Evolutionary conservation across 371 early-diverging fungal genomes (phyloP), one percentile per base, ranked within the genome.

Genomic region (Mucor plumbeus): DNA sequence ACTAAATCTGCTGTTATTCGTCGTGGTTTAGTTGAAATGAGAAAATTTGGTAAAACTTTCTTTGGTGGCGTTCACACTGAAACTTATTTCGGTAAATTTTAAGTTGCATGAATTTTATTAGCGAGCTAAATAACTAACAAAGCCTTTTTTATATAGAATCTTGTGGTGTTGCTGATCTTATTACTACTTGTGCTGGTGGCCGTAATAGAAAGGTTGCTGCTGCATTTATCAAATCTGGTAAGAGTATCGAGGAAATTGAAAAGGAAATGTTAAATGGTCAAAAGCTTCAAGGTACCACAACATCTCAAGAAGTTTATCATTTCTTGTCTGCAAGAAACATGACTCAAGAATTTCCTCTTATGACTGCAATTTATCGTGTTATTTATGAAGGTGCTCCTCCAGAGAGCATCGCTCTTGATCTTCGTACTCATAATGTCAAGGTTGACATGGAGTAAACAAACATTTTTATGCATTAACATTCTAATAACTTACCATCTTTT

Each of bases 1-100:
- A 95, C 99, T 44, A 95, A 97, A 81, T 97, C 97, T 0, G 98
- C 99, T 21, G 93, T 99, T 63, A 97, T 99, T 61, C 91, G 99
- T 53, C 91, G 94, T 57, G 99, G 99, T 41, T 79, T 99, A 59
- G 81, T 94, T 76, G 99, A 99, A 76, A 99, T 99, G 92, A 91
- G 90, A 69, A 95, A 93, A 72, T 97, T 97, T 83, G 89, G 93
- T 5, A 85, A 95, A 66, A 84, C 82, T 56, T 94, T 93, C 76
- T 91, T 93, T 79, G 79, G 79, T 64, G 74, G 80, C 53, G 93
- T 95, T 19, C 85, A 88, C 59, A 90, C 90, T 63, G 53, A 53
- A 53, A 96, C 97, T 17, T 95, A 99, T 75, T 94, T 98, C 73
- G 44, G 44, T 44, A 44, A 44, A 17, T 44, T 44, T 44, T 44